These are phyloP conservation scores for Solanum habrochaites DNA, from an alignment of 257 asterid species.

Conservation along the genomic window DNA sequence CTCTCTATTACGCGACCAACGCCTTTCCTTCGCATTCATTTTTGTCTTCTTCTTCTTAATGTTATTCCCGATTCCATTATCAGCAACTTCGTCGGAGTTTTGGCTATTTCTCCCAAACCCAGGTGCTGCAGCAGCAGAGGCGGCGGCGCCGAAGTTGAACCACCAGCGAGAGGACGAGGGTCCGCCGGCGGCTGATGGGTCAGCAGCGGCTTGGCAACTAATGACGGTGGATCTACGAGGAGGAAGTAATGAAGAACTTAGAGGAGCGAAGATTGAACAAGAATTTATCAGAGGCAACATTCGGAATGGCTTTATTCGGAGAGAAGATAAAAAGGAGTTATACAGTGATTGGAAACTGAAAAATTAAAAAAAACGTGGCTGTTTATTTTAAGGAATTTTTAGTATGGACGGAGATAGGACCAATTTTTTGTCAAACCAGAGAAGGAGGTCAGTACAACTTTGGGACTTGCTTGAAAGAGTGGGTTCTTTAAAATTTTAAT, in stretches of 20 bases:
- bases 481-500: too few species aligned
- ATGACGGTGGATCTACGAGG: neutral
- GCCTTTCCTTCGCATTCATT: slow-evolving; percentile 49
- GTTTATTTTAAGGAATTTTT: neutral
- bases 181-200: slow-evolving; percentile 14
- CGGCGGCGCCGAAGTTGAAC: slow-evolving; percentile 21
- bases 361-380: neutral
- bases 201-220: slow-evolving; percentile 38
- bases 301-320: neutral
- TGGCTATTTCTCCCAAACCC: slow-evolving; percentile 20
- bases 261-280: slow-evolving; percentile 16
- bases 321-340: neutral
- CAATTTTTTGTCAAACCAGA: neutral
- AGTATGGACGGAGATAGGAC: neutral
- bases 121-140: slow-evolving; percentile 9
- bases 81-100: slow-evolving; percentile 14
- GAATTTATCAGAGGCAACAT: slow-evolving; percentile 61
- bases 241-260: slow-evolving; percentile 16
- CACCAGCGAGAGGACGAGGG: slow-evolving; percentile 27
- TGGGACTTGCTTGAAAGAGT: neutral
- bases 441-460: neutral
- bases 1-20: slow-evolving; percentile 76
- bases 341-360: neutral
- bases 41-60: slow-evolving; percentile 23
- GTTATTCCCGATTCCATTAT: slow-evolving; percentile 4